phyloP scores from a whole-genome alignment of 306 rosid genomes.

The Fagus crenata region DNA sequence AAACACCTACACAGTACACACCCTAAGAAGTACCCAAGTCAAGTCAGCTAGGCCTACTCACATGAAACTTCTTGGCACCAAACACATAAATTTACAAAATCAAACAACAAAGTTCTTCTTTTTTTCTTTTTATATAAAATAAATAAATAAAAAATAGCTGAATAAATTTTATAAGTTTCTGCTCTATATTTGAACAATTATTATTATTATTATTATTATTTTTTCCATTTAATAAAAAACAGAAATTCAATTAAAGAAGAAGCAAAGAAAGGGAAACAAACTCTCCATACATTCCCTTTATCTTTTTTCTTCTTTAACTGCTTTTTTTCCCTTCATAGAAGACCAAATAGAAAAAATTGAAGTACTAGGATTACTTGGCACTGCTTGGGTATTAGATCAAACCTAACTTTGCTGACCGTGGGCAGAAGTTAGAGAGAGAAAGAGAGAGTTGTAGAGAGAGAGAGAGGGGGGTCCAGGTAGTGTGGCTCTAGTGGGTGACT shows the following conservation, averaged over 20 bases:
- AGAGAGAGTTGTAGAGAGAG: slow-evolving; percentile 15
- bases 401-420: slow-evolving; percentile 48
- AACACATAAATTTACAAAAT: not conserved
- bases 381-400: slow-evolving; percentile 29
- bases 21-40: not conserved
- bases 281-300: slow-evolving; percentile 20
- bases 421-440: slow-evolving; percentile 35
- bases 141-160: too few relatives aligned
- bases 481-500: slow-evolving; percentile 43
- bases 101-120: not conserved
- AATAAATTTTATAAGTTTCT: not conserved
- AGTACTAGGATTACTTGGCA: not conserved
- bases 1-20: slow-evolving; percentile 11
- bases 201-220: too few relatives aligned
- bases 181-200: not conserved
- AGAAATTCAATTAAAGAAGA: slow-evolving; percentile 9
- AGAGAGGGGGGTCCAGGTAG: slow-evolving; percentile 28
- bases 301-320: slow-evolving; percentile 25
- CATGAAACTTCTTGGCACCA: slow-evolving; percentile 17
- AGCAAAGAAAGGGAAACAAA: slow-evolving; percentile 20
- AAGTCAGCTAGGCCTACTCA: slow-evolving; percentile 12
- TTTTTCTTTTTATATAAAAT: too few relatives aligned
- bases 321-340: slow-evolving; percentile 25
- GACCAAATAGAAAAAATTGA: slow-evolving; percentile 32
- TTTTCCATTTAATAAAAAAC: not conserved